Base-by-base conservation (phyloP, 1,284 basidiomycete genomes). In the Takashimella tepidaria region DNA sequence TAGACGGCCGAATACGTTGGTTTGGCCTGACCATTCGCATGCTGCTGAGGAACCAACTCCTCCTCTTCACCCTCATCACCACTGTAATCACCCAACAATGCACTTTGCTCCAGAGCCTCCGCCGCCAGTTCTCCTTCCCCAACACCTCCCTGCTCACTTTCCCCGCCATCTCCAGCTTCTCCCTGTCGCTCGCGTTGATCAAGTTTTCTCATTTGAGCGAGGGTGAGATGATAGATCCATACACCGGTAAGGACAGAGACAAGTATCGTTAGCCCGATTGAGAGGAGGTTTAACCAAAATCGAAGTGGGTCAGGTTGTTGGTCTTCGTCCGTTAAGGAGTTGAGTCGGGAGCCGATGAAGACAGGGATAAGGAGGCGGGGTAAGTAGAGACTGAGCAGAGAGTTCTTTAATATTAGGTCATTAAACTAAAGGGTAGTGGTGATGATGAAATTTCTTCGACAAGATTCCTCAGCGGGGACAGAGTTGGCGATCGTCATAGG, bases 271-370 rank as follows among this genome's bases (percentile, higher is more conserved):
- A 71, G 40, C 13, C 49, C 56, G 41, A 76, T 76, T 4, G 67
- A 68, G 1, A 60, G 48, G 27, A 74, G 37, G 58, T 76, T 76
- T 55, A 76, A 60, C 72, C 72, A 75, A 56, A 70, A 69, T 45
- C 62, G 63, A 11, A 72, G 51, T 5, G 69, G 67, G 43, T 72
- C 70, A 40, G 58, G 52, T 16, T 51, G 51, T 12, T 50, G 25
- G 45, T 64, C 55, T 21, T 56, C 47, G 47, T 65, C 65, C 8
- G 68, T 58, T 19, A 76, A 59, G 10, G 69, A 72, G 19, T 59
- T 64, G 23, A 76, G 66, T 5, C 74, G 64, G 20, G 72, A 72
- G 43, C 74, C 74, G 42, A 76, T 73, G 55, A 76, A 75, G 8
- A 76, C 68, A 11, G 70, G 68, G 22, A 76, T 67, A 45, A 70